Percentiles rank a stretch among this genome's conserved stretches.
phyloP scores from a whole-genome alignment of 768 basidiomycete species.

The Ramaria rubella region DNA sequence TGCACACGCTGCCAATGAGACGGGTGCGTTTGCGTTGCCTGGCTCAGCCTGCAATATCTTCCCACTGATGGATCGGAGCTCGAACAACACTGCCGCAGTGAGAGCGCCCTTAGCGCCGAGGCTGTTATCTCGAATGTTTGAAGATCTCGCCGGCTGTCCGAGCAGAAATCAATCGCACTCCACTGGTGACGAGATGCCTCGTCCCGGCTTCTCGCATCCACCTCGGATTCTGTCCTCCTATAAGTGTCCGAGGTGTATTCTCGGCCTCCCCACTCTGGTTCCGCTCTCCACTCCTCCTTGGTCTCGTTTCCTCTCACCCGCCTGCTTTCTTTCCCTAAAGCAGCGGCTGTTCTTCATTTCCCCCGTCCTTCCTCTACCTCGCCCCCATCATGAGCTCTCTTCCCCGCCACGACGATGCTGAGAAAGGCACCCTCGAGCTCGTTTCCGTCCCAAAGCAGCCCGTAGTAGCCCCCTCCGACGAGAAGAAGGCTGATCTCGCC shows the following conservation, averaged over 20 bases:
- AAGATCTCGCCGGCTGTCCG: constrained; percentile 6
- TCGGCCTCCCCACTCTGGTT: constrained; percentile 7
- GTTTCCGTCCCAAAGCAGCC: neutral
- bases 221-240: constrained; percentile 9
- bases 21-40: neutral
- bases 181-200: constrained; percentile 11
- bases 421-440: constrained; percentile 4
- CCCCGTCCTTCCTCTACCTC: neutral
- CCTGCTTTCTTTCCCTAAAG: constrained; percentile 2
- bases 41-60: neutral
- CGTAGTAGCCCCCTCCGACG: neutral
- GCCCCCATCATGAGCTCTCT: constrained; percentile 2
- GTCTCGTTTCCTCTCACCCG: constrained; percentile 1
- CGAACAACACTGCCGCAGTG: neutral
- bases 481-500: constrained; percentile 2
- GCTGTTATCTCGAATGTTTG: constrained; percentile 12
- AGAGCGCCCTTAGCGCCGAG: constrained; percentile 5
- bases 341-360: neutral
- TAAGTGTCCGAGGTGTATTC: constrained; percentile 8
- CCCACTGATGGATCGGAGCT: constrained; percentile 1
- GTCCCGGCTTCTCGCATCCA: constrained; percentile 11
- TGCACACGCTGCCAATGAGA: constrained; percentile 3
- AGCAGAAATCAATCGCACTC: constrained; percentile 7
- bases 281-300: constrained; percentile 1
- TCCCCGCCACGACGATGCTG: constrained; percentile 9